Percentiles rank a stretch among this genome's conserved stretches.
Conservation (phyloP, 768 basidiomycete species). For the Rhodotorula paludigena region DNA sequence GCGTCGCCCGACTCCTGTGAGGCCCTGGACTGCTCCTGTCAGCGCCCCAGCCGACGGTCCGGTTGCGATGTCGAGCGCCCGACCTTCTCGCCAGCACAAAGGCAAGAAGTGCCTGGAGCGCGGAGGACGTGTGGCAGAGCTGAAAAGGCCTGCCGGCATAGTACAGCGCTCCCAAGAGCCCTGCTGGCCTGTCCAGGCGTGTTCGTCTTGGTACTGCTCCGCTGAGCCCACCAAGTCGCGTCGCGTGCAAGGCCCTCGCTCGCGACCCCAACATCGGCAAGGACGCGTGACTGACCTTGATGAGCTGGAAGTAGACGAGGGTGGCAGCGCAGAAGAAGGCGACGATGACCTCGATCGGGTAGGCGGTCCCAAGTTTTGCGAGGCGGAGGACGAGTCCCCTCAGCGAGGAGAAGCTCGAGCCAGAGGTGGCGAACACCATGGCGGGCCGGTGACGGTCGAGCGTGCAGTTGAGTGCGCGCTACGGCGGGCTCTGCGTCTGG, state of each 20-base stretch:
- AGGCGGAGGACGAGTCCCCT: conserved; percentile 27
- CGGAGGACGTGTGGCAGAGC: no score
- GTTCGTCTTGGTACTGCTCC: background rate
- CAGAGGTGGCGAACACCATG: conserved; percentile 35
- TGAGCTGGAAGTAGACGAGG: conserved; percentile 88
- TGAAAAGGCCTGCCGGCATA: no score
- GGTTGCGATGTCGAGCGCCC: no score
- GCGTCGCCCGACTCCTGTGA: background rate
- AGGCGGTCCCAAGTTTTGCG: conserved; percentile 27
- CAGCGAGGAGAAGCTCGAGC: conserved; percentile 31
- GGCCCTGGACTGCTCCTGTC: background rate
- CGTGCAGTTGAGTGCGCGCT: background rate
- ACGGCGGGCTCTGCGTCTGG: no score
- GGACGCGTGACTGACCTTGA: conserved; percentile 57
- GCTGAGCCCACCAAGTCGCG: background rate
- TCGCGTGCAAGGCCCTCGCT: no score
- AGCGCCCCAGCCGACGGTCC: background rate
- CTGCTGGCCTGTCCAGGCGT: no score
- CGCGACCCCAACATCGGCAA: conserved; percentile 6
- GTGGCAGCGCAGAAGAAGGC: conserved; percentile 83
- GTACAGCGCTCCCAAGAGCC: no score
- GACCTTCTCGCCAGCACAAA: no score
- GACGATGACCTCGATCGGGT: conserved; percentile 51
- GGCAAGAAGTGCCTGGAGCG: no score
- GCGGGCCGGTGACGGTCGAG: background rate